Percentiles rank a stretch among this genome's conserved stretches.
These are phyloP conservation scores for Suillus brevipes DNA, from an alignment of 768 basidiomycete genomes.

Conservation along the genomic window DNA sequence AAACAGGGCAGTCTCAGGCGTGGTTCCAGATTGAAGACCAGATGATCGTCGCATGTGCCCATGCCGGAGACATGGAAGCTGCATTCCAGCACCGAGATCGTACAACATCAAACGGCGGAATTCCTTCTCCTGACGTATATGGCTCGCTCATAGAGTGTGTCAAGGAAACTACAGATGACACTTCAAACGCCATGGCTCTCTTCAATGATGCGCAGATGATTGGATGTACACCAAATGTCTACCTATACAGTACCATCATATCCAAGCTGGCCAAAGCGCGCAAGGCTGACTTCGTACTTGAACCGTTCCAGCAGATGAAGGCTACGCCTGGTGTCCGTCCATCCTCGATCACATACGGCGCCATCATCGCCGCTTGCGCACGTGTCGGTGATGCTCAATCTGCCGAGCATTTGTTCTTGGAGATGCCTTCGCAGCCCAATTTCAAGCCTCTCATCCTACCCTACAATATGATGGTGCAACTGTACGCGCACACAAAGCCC, in stretches of 20 bases:
- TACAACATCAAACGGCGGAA: slow-evolving; percentile 72
- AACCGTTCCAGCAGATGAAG: slow-evolving; percentile 89
- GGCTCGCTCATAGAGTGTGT: slow-evolving; percentile 84
- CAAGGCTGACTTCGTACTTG: slow-evolving; percentile 86
- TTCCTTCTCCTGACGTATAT: slow-evolving; percentile 88
- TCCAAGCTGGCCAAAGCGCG: slow-evolving; percentile 93
- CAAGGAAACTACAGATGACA: slow-evolving; percentile 96
- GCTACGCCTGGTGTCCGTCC: slow-evolving; percentile 50
- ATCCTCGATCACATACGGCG: slow-evolving; percentile 91
- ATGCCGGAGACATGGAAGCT: slow-evolving; percentile 73
- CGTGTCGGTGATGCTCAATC: slow-evolving; percentile 85
- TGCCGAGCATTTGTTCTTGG: slow-evolving; percentile 80
- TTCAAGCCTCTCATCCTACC: slow-evolving; percentile 92
- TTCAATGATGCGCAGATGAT: slow-evolving; percentile 75
- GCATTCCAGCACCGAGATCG: slow-evolving; percentile 81
- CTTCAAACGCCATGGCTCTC: slow-evolving; percentile 79
- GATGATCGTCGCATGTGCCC: slow-evolving; percentile 87
- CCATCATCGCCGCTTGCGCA: slow-evolving; percentile 91
- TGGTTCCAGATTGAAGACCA: slow-evolving; percentile 86
- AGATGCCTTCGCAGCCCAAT: slow-evolving; percentile 73
- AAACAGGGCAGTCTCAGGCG: slow-evolving; percentile 49
- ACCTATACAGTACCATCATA: slow-evolving; percentile 96
- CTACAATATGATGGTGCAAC: slow-evolving; percentile 99
- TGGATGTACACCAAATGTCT: slow-evolving; percentile 77
- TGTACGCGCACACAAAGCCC: slow-evolving; percentile 89